Evolutionary conservation across 2,329 filamentous ascomycete genomes (phyloP).

Genomic region (Neofusicoccum ribis): DNA sequence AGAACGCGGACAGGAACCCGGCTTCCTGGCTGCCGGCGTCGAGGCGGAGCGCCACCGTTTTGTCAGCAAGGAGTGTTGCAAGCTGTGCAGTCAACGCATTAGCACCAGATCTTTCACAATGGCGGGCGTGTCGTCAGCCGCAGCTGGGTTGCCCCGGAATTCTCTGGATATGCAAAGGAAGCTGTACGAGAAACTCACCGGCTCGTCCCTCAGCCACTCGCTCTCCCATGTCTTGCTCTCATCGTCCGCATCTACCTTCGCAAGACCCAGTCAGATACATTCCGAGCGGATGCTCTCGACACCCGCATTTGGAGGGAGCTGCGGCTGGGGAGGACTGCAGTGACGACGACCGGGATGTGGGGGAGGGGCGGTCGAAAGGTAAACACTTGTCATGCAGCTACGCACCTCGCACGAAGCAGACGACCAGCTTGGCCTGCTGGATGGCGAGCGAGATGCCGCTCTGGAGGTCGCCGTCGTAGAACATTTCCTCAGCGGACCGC

Average conservation of each 20-base stretch:
- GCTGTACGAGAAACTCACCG: slow-evolving; percentile 28
- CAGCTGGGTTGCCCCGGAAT: no score
- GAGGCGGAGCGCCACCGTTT: slow-evolving; percentile 70
- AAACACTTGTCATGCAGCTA: not conserved
- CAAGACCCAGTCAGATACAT: not conserved
- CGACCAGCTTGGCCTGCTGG: slow-evolving; percentile 72
- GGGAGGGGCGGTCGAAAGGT: not conserved
- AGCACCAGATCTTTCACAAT: not conserved
- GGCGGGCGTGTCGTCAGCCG: no score
- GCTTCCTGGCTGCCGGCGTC: slow-evolving; percentile 76
- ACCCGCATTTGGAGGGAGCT: not conserved
- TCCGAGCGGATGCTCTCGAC: not conserved
- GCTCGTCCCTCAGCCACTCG: slow-evolving; percentile 57
- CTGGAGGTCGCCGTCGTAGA: slow-evolving; percentile 77
- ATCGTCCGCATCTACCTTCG: slow-evolving; percentile 61
- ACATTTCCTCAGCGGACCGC: slow-evolving; percentile 57
- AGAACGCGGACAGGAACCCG: slow-evolving; percentile 77
- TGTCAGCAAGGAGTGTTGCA: slow-evolving; percentile 55
- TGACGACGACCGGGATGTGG: not conserved
- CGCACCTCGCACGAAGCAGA: slow-evolving; percentile 79
- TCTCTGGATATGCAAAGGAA: no score
- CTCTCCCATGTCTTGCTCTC: slow-evolving; percentile 73
- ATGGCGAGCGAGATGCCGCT: slow-evolving; percentile 78
- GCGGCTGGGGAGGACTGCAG: not conserved
- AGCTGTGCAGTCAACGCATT: slow-evolving; percentile 27